Base-by-base conservation (phyloP, 1,284 basidiomycete genomes). In the Naganishia cerealis region DNA sequence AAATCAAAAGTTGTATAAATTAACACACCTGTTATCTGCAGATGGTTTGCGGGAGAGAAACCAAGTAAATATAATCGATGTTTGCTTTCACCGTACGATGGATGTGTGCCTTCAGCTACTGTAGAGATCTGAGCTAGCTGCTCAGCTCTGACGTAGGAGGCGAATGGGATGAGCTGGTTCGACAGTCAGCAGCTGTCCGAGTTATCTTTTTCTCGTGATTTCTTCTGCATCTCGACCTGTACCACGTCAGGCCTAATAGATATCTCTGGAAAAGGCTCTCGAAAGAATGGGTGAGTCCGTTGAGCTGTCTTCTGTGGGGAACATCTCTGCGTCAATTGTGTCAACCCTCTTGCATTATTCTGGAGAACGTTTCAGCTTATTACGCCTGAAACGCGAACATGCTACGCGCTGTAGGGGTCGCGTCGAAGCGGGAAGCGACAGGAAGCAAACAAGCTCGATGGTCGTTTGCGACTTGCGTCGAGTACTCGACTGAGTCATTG, bases 1-100 rank as follows among this genome's bases (percentile, higher is more conserved):
- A 50, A n/a, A n/a, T n/a, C n/a, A n/a, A n/a, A 50, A 50, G 46
- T 50, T 50, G 46, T 50, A 50, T 50, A 9, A 50, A 24, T 50
- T 3, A 15, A 50, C 8, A 13, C 46, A 13, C 46, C 9, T 24
- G 46, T n/a, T 24, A 50, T 50, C n/a, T 50, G 46, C 21, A n/a
- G 46, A 50, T 50, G 46, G 46, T 50, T 18, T 46, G 43, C 46
- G 21, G 21, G 46, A 3, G 46, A 6, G 43, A 46, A 16, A 46
- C 13, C 46, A 50, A 24, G 21, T 8, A 2, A 24, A 50, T 50
- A 50, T 50, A 24, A 50, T 50, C 29, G 29, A 33, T 33, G 29
- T 33, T 6, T 6, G 2, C 29, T 33, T 2, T 33, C 6, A 33
- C 29, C 29, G 6, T 33, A 33, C 29, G 29, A 33, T 33, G 29